These are phyloP conservation scores for Eucalyptus decipiens DNA, from an alignment of 345 rosid genomes.

Conservation along the genomic window DNA sequence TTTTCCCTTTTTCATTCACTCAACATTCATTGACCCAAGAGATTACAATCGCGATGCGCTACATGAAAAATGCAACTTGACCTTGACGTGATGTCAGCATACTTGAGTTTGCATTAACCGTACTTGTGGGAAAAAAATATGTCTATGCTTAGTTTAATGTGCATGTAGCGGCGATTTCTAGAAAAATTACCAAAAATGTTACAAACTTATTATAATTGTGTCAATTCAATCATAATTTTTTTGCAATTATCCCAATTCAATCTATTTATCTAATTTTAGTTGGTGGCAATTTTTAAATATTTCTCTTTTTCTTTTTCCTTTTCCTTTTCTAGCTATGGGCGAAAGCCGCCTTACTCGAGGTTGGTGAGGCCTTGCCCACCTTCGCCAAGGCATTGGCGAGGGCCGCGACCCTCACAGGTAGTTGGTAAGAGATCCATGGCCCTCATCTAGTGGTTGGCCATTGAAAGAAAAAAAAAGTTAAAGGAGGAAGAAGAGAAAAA, in stretches of 20 bases:
- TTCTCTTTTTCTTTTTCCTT: too few relatives aligned
- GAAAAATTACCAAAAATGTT: too few relatives aligned
- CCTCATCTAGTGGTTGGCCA: too few relatives aligned
- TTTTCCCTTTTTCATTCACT: not conserved
- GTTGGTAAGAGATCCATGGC: too few relatives aligned
- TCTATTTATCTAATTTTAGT: fast-evolving
- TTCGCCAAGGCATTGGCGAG: fast-evolving
- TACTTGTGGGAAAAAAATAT: not conserved
- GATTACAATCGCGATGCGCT: not conserved
- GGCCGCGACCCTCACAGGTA: fast-evolving
- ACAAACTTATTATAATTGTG: too few relatives aligned
- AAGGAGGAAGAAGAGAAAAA: too few relatives aligned
- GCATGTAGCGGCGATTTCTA: not conserved
- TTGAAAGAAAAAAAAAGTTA: too few relatives aligned
- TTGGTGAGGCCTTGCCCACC: too few relatives aligned
- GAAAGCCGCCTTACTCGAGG: fast-evolving
- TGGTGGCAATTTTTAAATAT: too few relatives aligned
- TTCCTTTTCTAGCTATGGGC: too few relatives aligned
- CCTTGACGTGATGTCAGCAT: not conserved
- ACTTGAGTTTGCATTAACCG: not conserved
- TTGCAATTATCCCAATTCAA: too few relatives aligned
- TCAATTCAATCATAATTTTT: too few relatives aligned
- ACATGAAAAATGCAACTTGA: not conserved
- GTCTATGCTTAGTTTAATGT: not conserved
- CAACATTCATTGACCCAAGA: not conserved